Evolutionary conservation across 179 eudicot species (phyloP), one percentile per base, ranked within the genome.

Genomic region (Sideroxylon spinosum): DNA sequence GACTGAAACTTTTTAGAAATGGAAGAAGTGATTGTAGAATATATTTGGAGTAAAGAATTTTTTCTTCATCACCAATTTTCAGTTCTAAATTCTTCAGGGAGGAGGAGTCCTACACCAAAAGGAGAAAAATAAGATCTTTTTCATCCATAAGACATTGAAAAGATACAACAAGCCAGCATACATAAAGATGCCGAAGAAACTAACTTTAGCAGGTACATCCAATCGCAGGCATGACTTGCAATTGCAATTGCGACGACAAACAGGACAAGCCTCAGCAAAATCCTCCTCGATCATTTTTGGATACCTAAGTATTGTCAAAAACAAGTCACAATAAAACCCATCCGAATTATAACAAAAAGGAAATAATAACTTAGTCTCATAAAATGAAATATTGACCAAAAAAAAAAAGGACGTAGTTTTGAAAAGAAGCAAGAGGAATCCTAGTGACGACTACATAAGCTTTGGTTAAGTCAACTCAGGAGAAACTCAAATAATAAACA

Each of bases 181-280:
- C 25, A 65, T 16, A 0, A 13, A 59, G 74, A 22, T 62, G 78
- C 59, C 5, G 50, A 72, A 28, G 48, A 72, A 57, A 48, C 82
- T 25, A 73, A 87, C 90, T 48, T 79, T 72, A 50, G 65, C 12
- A 3, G 84, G 77, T 12, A 72, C 79, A 37, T 88, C 88, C 85
- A 86, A 71, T 12, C 88, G 85, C 83, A 91, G 74, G 80, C 96
- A 91, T 50, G 86, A 81, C 86, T 90, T 91, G 84, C 93, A 91
- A 68, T 91, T 91, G 76, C 93, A 91, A 76, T 86, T 90, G 20
- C 52, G 75, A 22, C 80, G 82, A 80, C 96, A 91, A 81, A 91
- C 87, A 19, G 96, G 90, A 67, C 96, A 91, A 16, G 85, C 72
- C 44, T 77, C 86, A 55, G 86, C 84, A 79, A 91, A 84, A 50